These are phyloP conservation scores for Blastomyces emzantsi DNA, from an alignment of 2,329 filamentous ascomycete genomes.

Conservation along the genomic window DNA sequence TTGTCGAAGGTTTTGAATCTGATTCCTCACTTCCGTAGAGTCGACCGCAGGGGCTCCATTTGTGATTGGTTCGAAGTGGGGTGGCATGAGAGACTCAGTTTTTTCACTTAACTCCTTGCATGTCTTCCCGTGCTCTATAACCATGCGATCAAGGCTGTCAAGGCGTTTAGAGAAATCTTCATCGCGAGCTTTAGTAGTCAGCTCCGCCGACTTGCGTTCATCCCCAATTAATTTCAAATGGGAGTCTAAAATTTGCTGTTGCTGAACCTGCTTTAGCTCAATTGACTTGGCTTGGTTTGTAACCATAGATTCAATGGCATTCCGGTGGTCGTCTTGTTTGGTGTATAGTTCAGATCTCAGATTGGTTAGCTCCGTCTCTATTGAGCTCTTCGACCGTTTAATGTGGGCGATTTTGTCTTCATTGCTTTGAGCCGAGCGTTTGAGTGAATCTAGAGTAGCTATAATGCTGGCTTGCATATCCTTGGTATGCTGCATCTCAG, in stretches of 20 bases:
- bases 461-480: background rate
- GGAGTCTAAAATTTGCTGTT: background rate
- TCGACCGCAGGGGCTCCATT: background rate
- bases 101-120: background rate
- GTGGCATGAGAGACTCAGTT: background rate
- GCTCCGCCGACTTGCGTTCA: background rate
- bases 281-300: background rate
- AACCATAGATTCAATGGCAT: background rate
- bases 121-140: background rate
- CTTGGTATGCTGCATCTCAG: background rate
- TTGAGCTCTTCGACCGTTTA: background rate
- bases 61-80: background rate
- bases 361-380: background rate
- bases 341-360: background rate
- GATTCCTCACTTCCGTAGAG: background rate
- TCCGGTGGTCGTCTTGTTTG: background rate
- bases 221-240: background rate
- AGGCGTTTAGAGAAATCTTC: background rate
- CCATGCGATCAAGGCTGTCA: background rate
- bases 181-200: background rate
- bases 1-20: constrained; percentile 3
- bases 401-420: background rate
- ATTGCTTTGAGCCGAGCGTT: background rate
- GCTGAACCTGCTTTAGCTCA: background rate
- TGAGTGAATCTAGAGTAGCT: background rate